phyloP scores from a whole-genome alignment of 768 basidiomycete genomes.

The Leucogyrophana mollusca region DNA sequence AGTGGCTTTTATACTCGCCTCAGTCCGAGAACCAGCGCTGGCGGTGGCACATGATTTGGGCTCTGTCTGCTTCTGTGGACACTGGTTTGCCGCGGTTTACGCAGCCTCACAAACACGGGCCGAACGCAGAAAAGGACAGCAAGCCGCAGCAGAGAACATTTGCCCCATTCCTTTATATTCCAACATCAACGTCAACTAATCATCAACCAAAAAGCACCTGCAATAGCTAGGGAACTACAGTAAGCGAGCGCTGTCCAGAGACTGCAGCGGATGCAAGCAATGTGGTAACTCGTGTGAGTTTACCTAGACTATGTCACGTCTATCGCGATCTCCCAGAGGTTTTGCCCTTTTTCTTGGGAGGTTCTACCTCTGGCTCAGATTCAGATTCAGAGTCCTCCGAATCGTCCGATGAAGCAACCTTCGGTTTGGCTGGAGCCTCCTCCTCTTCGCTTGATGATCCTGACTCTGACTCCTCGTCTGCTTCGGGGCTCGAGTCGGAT shows the following conservation, averaged over 20 bases:
- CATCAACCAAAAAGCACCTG: too few relatives aligned
- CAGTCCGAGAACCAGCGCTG: constrained; percentile 14
- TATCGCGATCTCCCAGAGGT: constrained; percentile 26
- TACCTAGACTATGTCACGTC: too few relatives aligned
- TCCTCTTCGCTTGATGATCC: constrained; percentile 25
- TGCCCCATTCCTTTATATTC: too few relatives aligned
- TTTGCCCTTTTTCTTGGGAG: constrained; percentile 24
- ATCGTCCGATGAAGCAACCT: constrained; percentile 18
- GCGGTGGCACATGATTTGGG: constrained; percentile 13
- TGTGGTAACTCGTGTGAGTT: too few relatives aligned
- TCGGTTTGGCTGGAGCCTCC: constrained; percentile 13
- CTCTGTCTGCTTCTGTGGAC: constrained; percentile 20
- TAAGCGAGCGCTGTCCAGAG: too few relatives aligned
- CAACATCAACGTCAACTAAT: too few relatives aligned
- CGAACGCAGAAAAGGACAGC: constrained; percentile 1
- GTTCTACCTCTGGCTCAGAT: constrained; percentile 34
- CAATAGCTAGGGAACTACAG: too few relatives aligned
- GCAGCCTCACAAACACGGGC: constrained; percentile 11
- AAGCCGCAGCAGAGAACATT: constrained; percentile 1
- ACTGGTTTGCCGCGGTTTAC: constrained; percentile 32
- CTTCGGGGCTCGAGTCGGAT: constrained; percentile 32
- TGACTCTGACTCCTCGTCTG: constrained; percentile 11
- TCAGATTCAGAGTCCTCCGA: constrained; percentile 26
- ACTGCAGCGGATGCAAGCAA: too few relatives aligned
- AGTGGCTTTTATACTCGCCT: constrained; percentile 20